These are phyloP conservation scores for Elsinoe batatas DNA, from an alignment of 2,329 filamentous ascomycete species.

Conservation along the genomic window DNA sequence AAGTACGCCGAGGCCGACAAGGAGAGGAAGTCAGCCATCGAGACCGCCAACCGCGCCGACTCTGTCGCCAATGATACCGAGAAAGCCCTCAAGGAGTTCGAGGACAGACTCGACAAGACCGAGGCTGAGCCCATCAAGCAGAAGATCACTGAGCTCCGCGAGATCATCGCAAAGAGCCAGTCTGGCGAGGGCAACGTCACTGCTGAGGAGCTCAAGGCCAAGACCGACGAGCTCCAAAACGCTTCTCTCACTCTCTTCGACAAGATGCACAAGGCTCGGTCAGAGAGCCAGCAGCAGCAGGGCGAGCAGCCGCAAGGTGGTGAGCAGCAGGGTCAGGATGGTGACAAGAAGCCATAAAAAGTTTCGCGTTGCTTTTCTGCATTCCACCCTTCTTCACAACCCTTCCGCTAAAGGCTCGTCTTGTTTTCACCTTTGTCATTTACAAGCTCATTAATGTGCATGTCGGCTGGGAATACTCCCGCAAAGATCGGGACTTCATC, in stretches of 20 bases:
- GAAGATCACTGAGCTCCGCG: slow-evolving; percentile 82
- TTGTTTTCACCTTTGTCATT: slow-evolving; percentile 1
- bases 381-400: not conserved
- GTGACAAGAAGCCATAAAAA: slow-evolving; percentile 61
- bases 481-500: not conserved
- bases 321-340: slow-evolving; percentile 42
- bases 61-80: slow-evolving; percentile 94
- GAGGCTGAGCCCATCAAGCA: slow-evolving; percentile 89
- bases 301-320: slow-evolving; percentile 29
- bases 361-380: slow-evolving; percentile 2
- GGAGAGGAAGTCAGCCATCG: slow-evolving; percentile 91
- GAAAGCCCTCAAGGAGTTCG: slow-evolving; percentile 93
- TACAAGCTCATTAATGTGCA: slow-evolving; percentile 7
- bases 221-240: slow-evolving; percentile 96
- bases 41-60: slow-evolving; percentile 95
- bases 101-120: slow-evolving; percentile 91
- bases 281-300: slow-evolving; percentile 42
- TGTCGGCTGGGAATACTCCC: slow-evolving; percentile 1
- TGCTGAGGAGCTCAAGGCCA: slow-evolving; percentile 91
- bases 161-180: slow-evolving; percentile 86
- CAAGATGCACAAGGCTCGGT: slow-evolving; percentile 98
- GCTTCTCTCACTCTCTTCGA: slow-evolving; percentile 95
- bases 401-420: not conserved
- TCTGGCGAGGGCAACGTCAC: slow-evolving; percentile 78
- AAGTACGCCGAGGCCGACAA: slow-evolving; percentile 91